These are phyloP conservation scores for Begonia fuchsioides DNA, from an alignment of 306 rosid genomes.

Conservation along the genomic window DNA sequence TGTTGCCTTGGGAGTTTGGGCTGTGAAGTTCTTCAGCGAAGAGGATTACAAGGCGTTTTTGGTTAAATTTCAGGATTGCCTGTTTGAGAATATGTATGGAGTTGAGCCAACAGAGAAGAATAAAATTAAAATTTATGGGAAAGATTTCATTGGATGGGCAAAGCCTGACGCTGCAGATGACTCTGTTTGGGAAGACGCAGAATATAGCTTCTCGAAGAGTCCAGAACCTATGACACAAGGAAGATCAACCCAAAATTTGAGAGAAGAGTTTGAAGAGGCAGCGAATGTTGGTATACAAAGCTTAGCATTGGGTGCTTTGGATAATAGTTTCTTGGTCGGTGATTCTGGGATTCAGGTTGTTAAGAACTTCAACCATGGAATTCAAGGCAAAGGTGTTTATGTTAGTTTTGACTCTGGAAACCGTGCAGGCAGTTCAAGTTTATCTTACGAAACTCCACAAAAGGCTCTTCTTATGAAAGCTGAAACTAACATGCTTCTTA, in stretches of 20 bases:
- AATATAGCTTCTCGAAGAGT: conserved; percentile 44
- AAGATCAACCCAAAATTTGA: conserved; percentile 43
- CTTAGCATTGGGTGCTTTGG: conserved; percentile 86
- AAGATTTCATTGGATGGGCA: conserved; percentile 84
- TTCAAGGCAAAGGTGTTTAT: conserved; percentile 85
- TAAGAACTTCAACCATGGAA: conserved; percentile 70
- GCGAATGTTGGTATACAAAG: conserved; percentile 81
- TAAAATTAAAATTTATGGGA: conserved; percentile 69
- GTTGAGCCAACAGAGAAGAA: conserved; percentile 53
- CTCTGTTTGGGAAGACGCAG: conserved; percentile 93
- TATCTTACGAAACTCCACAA: conserved; percentile 47
- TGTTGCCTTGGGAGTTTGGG: conserved; percentile 85
- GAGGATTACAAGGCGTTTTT: conserved; percentile 45
- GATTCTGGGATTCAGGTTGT: conserved; percentile 87
- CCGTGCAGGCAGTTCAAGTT: conserved; percentile 13
- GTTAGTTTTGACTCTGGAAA: conserved; percentile 51
- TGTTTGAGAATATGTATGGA: conserved; percentile 70
- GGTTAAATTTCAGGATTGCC: conserved; percentile 36
- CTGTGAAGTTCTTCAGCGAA: conserved; percentile 54
- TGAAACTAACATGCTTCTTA: conserved; percentile 89
- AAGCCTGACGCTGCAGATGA: conserved; percentile 82
- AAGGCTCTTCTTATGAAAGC: conserved; percentile 89
- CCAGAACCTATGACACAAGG: conserved; percentile 42
- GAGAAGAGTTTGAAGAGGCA: conserved; percentile 87
- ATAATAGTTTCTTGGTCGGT: conserved; percentile 82